Percentiles rank a stretch among this genome's conserved stretches.
phyloP scores from a whole-genome alignment of 192 early-diverging fungal genomes.

The Phlyctochytrium arcticum region DNA sequence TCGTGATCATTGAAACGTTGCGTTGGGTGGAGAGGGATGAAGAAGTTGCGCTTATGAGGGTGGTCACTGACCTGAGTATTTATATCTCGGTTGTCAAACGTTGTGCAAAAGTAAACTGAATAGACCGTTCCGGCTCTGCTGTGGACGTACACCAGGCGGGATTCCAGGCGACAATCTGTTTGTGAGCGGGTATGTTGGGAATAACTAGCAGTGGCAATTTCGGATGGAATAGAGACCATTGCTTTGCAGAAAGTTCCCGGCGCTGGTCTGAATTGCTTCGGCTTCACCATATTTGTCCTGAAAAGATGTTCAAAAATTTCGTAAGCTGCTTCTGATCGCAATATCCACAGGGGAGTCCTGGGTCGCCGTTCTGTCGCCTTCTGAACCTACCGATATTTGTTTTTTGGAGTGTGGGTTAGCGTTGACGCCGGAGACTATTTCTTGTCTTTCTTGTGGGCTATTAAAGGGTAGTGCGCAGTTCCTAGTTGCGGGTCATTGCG shows the following conservation, averaged over 20 bases:
- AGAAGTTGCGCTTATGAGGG: background rate
- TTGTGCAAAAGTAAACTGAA: background rate
- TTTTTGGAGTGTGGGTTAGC: too few species aligned
- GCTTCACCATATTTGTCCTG: background rate
- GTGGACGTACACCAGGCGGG: background rate
- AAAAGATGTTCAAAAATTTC: too few species aligned
- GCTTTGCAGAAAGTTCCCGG: background rate
- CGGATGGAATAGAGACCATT: background rate
- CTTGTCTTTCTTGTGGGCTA: too few species aligned
- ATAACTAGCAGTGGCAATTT: background rate
- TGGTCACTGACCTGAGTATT: background rate
- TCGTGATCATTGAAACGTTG: too few species aligned
- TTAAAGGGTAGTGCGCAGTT: too few species aligned
- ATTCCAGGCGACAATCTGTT: background rate
- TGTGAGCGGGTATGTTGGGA: background rate
- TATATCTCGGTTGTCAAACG: background rate
- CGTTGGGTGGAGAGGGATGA: too few species aligned
- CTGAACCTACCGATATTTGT: too few species aligned
- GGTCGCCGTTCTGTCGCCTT: too few species aligned
- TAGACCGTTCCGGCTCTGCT: background rate
- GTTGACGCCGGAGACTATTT: too few species aligned
- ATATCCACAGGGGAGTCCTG: background rate
- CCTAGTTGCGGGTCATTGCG: too few species aligned
- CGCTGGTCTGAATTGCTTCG: background rate
- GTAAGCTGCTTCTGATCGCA: background rate